Base-by-base conservation (phyloP, 2,329 filamentous ascomycete species). In the Calycina herbarum region DNA sequence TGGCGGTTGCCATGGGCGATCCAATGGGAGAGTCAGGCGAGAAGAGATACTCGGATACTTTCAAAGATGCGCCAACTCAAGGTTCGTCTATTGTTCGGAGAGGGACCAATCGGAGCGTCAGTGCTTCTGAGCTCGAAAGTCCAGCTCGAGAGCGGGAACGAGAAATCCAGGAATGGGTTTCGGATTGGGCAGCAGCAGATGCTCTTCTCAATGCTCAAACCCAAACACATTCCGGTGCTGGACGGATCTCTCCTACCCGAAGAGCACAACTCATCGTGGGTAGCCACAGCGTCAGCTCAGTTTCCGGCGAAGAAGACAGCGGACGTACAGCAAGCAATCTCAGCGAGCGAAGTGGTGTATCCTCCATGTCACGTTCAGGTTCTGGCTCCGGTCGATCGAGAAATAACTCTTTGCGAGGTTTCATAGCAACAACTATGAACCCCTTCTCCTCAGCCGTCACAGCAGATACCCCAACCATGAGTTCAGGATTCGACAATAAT, bases 121-220 rank as follows among this genome's bases (percentile, higher is more conserved):
- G 54, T 40, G 67, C 69, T 4, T 64, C 70, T 11, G 68, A 71
- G 5, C 64, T 68, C 2, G 74, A 75, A 62, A 71, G 67, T 59
- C 64, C 69, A 8, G 72, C 71, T 15, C 69, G 64, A 48, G 73
- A 73, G 33, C 71, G 74, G 11, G 73, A 76, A 57, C 68, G 72
- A 27, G 75, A 77, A 57, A 73, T 77, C 13, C 70, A 75, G 42
- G 72, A 76, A 72, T 78, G 76, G 76, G 73, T 77, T n/a, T 67
- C 71, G 7, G 76, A 77, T 62, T 78, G 76, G 76, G 76, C 74
- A 1, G 73, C 73, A 7, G 76, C 75, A 17, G 75, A 76, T 67
- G 71, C 72, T 6, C 66, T 76, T 2, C 66, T 77, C 31, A 71
- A 70, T 24, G 68, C 73, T 5, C 74, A 75, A 66, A 66, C 69